A percentile compares a stretch with the other conserved stretches of the same genome.
Evolutionary conservation across 1,284 basidiomycete species (phyloP).

Genomic region (Ceratobasidium sp.): DNA sequence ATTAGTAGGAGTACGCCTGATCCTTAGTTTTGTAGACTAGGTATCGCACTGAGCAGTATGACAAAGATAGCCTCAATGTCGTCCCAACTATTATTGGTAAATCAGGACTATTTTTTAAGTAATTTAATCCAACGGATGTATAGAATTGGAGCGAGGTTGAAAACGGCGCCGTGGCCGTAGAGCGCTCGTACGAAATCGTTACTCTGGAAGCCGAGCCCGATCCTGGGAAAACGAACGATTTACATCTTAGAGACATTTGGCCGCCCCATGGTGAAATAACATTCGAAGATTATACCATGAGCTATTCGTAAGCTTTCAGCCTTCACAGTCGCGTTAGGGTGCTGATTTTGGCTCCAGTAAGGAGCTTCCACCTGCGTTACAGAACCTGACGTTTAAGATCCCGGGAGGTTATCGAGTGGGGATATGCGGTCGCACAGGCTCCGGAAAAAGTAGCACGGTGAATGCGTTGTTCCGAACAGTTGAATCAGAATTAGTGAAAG

Average conservation of each 20-base stretch:
- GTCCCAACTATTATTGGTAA: background rate
- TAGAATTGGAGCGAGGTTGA: constrained; percentile 2
- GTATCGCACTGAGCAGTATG: constrained; percentile 2
- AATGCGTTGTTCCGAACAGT: constrained; percentile 21
- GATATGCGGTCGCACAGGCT: constrained; percentile 9
- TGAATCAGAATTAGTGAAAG: background rate
- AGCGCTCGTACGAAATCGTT: background rate
- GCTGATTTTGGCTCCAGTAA: background rate
- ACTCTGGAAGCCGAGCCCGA: background rate
- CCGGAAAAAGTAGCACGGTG: constrained; percentile 13
- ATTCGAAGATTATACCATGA: constrained; percentile 5
- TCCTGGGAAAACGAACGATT: background rate
- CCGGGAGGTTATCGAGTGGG: background rate
- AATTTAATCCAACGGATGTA: background rate
- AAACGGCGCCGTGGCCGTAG: constrained; percentile 2
- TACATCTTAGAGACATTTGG: background rate
- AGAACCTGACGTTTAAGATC: background rate
- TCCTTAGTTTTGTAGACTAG: background rate
- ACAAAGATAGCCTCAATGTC: background rate
- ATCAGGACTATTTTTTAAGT: background rate
- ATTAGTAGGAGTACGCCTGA: background rate
- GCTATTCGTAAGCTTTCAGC: background rate
- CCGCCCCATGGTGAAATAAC: background rate
- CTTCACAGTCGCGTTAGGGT: background rate
- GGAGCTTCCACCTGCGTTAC: background rate